Evolutionary conservation across 192 early-diverging fungal genomes (phyloP).

Genomic region (Chytriomyces sp.): DNA sequence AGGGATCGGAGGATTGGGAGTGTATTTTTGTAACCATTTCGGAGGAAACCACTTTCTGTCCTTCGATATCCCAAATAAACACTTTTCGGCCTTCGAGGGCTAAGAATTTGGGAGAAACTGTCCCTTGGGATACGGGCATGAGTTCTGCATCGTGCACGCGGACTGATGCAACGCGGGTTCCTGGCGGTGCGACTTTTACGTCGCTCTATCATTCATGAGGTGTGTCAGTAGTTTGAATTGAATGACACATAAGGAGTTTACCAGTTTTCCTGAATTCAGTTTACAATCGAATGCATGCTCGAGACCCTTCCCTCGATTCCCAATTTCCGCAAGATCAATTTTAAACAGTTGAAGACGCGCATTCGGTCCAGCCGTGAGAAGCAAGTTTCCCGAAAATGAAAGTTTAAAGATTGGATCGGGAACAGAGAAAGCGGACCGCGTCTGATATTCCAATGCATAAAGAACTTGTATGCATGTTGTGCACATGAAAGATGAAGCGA

Average conservation of each 20-base stretch:
- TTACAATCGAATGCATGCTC: constrained; percentile 37
- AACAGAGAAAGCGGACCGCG: constrained; percentile 48
- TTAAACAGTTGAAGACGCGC: constrained; percentile 53
- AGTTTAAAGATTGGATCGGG: constrained; percentile 49
- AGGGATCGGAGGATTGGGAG: too few relatives aligned
- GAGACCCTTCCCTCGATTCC: constrained; percentile 42
- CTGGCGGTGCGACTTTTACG: constrained; percentile 43
- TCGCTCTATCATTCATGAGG: constrained; percentile 23
- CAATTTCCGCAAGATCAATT: constrained; percentile 40
- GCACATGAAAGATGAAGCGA: not conserved
- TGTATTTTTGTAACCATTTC: too few relatives aligned
- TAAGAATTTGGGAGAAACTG: constrained; percentile 37
- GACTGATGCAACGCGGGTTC: constrained; percentile 34
- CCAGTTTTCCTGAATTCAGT: constrained; percentile 33
- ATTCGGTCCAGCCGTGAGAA: constrained; percentile 46
- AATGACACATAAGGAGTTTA: not conserved
- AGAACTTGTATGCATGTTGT: not conserved
- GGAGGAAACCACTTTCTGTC: constrained; percentile 30
- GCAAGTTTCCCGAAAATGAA: constrained; percentile 37
- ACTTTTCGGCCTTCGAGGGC: constrained; percentile 42
- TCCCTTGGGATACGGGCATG: constrained; percentile 24
- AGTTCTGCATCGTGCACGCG: constrained; percentile 48
- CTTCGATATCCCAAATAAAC: constrained; percentile 46
- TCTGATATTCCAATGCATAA: constrained; percentile 26
- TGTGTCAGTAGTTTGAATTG: not conserved